A percentile compares a stretch with the other conserved stretches of the same genome.
Conservation (phyloP, 1,284 basidiomycete genomes). For the Ustilago curta region DNA sequence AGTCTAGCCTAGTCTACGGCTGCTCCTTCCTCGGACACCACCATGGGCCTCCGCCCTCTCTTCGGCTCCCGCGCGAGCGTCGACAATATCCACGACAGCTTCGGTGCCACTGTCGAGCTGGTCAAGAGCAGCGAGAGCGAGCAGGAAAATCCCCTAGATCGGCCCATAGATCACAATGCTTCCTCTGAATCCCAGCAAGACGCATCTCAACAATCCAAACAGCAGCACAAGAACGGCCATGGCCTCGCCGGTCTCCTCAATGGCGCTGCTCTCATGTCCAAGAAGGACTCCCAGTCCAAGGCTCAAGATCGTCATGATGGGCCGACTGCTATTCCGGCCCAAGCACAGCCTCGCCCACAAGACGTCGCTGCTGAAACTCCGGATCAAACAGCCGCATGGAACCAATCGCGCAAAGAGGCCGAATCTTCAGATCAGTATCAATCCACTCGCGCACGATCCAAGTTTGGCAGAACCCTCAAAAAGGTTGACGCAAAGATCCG, state of each 20-base stretch:
- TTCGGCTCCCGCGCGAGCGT: slow-evolving; percentile 43
- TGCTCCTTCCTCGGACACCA: slow-evolving; percentile 3
- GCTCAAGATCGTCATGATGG: slow-evolving; percentile 19
- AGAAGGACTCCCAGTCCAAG: slow-evolving; percentile 27
- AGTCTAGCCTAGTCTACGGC: not conserved
- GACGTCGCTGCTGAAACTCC: not conserved
- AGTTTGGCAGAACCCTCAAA: slow-evolving; percentile 34
- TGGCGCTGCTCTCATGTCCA: slow-evolving; percentile 36
- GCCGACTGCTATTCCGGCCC: slow-evolving; percentile 8
- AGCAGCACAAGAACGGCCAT: slow-evolving; percentile 8
- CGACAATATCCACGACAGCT: slow-evolving; percentile 36
- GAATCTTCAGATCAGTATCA: slow-evolving; percentile 29
- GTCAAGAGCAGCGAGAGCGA: slow-evolving; percentile 41
- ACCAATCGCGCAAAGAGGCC: slow-evolving; percentile 21
- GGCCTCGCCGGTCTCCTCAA: slow-evolving; percentile 33
- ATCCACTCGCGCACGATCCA: slow-evolving; percentile 10
- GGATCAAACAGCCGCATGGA: slow-evolving; percentile 34
- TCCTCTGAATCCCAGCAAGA: slow-evolving; percentile 1
- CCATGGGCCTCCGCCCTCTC: slow-evolving; percentile 34
- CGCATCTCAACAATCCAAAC: not conserved
- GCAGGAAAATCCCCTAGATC: slow-evolving; percentile 5
- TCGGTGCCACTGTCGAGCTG: slow-evolving; percentile 29
- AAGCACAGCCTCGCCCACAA: not conserved
- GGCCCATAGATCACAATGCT: not conserved
- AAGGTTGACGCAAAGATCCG: slow-evolving; percentile 37